Evolutionary conservation across 2,329 filamentous ascomycete species (phyloP), one percentile per base, ranked within the genome.

Genomic region (Alternaria gaisen): DNA sequence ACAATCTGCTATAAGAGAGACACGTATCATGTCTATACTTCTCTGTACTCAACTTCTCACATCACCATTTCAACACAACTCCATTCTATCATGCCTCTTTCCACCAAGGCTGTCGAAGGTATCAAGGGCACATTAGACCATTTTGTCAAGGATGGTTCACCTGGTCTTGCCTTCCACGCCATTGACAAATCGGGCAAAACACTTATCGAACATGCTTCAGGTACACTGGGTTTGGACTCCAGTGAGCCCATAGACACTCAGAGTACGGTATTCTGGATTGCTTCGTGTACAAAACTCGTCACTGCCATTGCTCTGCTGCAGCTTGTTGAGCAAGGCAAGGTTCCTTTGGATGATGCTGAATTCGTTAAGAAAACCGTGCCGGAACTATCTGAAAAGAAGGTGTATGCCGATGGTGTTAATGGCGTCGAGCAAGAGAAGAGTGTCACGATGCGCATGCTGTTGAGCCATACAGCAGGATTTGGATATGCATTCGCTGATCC

Each of bases 221-320:
- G 82, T 11, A 81, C 77, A 32, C 70, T 72, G 26, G 77, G 80
- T 14, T 57, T 82, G 5, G 72, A 79, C 8, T 73, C 72, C 2
- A 66, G 78, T 0, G 82, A 87, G 46, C 79, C 83, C 4, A 87
- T 91, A 84, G 83, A 83, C 0, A 75, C 87, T 0, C 87, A 91
- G 40, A 43, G 48, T 3, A 87, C 81, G 9, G 78, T 87, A 1
- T 91, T 89, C 68, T 86, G 84, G 83, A 83, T 87, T 20, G 84
- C 84, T 1, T 84, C 82, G 1, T 85, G 83, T 69, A 85, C 82
- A 1, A 80, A 79, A 54, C 65, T 79, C n/a, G 68, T 78, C 38
- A 75, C 76, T 2, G 65, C 67, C 8, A 68, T 79, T 40, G 73
- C 74, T 2, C 59, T 70, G 10, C 60, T 80, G 41, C 78, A 80